phyloP scores from a whole-genome alignment of 768 basidiomycete species.

The Tephrocybe sp. region DNA sequence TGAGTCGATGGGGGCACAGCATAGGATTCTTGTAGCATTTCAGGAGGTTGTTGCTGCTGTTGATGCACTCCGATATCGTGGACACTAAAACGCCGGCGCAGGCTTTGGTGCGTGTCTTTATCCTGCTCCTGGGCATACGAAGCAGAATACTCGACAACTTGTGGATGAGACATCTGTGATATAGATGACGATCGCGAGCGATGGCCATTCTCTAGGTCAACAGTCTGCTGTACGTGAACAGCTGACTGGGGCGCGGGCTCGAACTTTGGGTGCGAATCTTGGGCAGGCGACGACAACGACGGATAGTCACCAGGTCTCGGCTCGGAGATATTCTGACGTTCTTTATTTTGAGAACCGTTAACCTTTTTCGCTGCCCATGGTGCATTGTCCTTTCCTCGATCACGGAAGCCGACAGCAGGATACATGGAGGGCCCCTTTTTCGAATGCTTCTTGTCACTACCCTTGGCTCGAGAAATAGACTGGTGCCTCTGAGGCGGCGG shows the following conservation, averaged over 20 bases:
- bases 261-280: neutral
- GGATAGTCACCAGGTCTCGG: neutral
- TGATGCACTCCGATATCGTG: conserved; percentile 18
- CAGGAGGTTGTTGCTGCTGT: conserved; percentile 20
- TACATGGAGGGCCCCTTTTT: conserved; percentile 37
- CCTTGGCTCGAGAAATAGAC: conserved; percentile 15
- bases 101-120: conserved; percentile 9
- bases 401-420: conserved; percentile 47
- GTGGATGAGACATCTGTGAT: conserved; percentile 17
- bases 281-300: neutral
- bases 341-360: neutral
- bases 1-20: conserved; percentile 2
- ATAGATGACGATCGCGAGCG: conserved; percentile 28
- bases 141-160: conserved; percentile 18
- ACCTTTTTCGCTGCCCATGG: conserved; percentile 14
- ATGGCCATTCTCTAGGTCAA: conserved; percentile 8
- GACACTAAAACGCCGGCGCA: conserved; percentile 19
- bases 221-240: neutral
- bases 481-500: neutral
- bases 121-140: conserved; percentile 15
- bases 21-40: conserved; percentile 12
- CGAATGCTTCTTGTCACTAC: conserved; percentile 38
- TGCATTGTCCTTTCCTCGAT: conserved; percentile 35
- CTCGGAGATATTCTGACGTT: neutral
- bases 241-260: neutral